Evolutionary conservation across 2,329 filamentous ascomycete species (phyloP), one percentile per base, ranked within the genome.

Genomic region (Albifimbria verrucaria): DNA sequence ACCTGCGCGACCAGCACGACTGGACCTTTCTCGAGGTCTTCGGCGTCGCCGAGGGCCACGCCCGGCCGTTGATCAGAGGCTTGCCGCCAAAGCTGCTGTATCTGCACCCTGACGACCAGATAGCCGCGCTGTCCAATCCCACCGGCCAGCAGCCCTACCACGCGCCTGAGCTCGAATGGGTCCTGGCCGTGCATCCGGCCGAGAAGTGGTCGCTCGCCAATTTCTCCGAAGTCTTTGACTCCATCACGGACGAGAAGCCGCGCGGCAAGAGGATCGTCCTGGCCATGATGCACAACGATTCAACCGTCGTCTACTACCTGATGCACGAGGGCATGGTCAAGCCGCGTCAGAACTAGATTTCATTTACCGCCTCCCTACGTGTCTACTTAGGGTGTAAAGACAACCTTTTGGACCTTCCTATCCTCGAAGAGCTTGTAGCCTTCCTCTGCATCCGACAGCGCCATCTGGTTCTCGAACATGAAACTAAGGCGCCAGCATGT

Each of bases 291-390:
- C 87, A 91, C 65, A 84, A 88, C 62, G 90, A 94, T 70, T 92
- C 89, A 58, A 93, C 90, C 0, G 80, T 94, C 18, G 87, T 90
- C 41, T 94, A 93, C 71, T 94, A 94, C 66, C 80, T 92, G 57
- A 83, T 93, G 68, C 89, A 93, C 63, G 89, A 93, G 68, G 90
- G 89, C n/a, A 85, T 92, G 58, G 88, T 93, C 50, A 94, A 93
- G 75, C 90, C 90, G 22, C 79, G 90, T 53, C 90, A 93, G 68
- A 94, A 94, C 67, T 93, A 73, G 79, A 22, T 21, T 21, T 36
- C 53, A 41, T n/a, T n/a, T n/a, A n/a, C n/a, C n/a, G n/a, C n/a
- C n/a, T n/a, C n/a, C n/a, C n/a, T n/a, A n/a, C n/a, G n/a, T n/a
- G n/a, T n/a, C n/a, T 26, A 17, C 23, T 58, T 60, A 81, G 15